A percentile compares a stretch with the other conserved stretches of the same genome.
phyloP scores from a whole-genome alignment of 2,329 filamentous ascomycete genomes.

The Cladophialophora exuberans region DNA sequence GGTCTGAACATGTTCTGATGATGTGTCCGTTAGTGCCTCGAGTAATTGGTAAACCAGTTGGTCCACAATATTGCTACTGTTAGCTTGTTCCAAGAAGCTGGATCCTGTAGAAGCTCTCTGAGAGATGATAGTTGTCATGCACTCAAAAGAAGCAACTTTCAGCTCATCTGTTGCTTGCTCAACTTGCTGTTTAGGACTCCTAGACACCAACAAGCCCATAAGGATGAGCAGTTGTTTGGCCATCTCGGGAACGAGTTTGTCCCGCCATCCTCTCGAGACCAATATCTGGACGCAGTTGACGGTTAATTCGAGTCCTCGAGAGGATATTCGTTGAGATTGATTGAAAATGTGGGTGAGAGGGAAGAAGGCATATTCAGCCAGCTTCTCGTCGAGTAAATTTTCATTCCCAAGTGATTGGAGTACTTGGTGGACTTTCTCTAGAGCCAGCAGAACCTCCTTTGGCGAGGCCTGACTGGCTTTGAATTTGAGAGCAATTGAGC shows the following conservation, averaged over 20 bases:
- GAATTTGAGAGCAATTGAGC: conserved; percentile 57
- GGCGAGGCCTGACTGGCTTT: conserved; percentile 49
- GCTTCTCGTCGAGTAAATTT: conserved; percentile 69
- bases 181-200: conserved; percentile 60
- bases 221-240: conserved; percentile 85
- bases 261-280: conserved; percentile 77
- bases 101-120: conserved; percentile 53
- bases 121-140: conserved; percentile 64
- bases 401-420: conserved; percentile 46
- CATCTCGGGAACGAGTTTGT: conserved; percentile 69
- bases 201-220: conserved; percentile 78
- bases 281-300: conserved; percentile 75
- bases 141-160: conserved; percentile 69
- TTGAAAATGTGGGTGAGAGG: conserved; percentile 86
- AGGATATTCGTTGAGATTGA: conserved; percentile 70
- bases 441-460: conserved; percentile 51
- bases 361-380: conserved; percentile 95
- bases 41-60: conserved; percentile 81
- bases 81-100: conserved; percentile 52
- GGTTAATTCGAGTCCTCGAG: conserved; percentile 70
- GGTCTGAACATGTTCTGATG: conserved; percentile 69
- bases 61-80: conserved; percentile 76
- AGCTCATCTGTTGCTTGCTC: conserved; percentile 69
- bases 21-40: conserved; percentile 68
- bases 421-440: conserved; percentile 48